These are phyloP conservation scores for Athelia psychrophila DNA, from an alignment of 1,284 basidiomycete species.

Conservation along the genomic window DNA sequence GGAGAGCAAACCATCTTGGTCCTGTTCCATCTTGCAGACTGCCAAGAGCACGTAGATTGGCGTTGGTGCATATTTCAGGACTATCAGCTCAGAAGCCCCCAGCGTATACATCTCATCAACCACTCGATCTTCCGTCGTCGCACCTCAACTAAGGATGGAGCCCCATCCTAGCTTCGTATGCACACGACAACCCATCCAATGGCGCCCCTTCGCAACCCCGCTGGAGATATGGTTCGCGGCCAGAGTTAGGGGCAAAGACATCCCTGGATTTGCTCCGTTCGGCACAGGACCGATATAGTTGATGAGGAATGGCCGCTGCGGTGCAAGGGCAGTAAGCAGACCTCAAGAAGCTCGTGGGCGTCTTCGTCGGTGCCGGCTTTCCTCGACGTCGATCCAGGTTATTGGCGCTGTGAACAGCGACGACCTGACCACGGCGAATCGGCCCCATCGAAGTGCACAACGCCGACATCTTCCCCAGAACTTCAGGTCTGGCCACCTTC, in stretches of 20 bases:
- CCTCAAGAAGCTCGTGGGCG: conserved; percentile 53
- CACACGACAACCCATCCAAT: conserved; percentile 98
- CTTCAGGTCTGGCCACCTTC: conserved; percentile 66
- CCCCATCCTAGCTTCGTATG: conserved; percentile 66
- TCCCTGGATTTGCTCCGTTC: conserved; percentile 63
- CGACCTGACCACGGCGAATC: conserved; percentile 60
- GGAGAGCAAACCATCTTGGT: conserved; percentile 73
- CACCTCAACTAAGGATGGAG: conserved; percentile 66
- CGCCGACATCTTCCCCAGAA: conserved; percentile 89
- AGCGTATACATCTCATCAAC: conserved; percentile 75
- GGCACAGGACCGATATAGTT: conserved; percentile 53
- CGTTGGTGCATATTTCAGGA: too few relatives aligned
- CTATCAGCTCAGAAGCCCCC: conserved; percentile 89
- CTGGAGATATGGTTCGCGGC: conserved; percentile 98
- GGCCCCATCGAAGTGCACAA: conserved; percentile 95
- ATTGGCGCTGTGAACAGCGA: conserved; percentile 68
- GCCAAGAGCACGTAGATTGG: conserved; percentile 85
- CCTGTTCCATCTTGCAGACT: conserved; percentile 87
- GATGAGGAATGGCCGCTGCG: conserved; percentile 95
- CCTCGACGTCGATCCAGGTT: conserved; percentile 66
- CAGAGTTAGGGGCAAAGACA: conserved; percentile 73
- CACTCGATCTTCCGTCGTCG: conserved; percentile 83
- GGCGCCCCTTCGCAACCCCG: conserved; percentile 92
- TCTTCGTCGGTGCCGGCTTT: conserved; percentile 72
- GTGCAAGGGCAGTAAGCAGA: conserved; percentile 78